phyloP scores from a whole-genome alignment of 768 basidiomycete species.

The Tylopilus intermedius region DNA sequence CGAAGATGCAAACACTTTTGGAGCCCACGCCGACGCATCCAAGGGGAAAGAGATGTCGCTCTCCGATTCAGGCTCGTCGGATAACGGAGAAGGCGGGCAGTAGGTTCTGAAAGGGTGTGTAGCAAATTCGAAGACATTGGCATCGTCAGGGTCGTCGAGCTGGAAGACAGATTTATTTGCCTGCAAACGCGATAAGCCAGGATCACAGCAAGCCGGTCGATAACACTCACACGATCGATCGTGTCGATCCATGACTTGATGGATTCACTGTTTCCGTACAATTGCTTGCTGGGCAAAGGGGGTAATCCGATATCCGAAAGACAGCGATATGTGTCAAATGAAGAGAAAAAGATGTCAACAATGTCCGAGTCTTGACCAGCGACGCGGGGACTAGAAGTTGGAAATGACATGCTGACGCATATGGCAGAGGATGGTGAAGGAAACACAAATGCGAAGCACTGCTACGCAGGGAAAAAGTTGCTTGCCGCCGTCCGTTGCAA shows the following conservation, averaged over 20 bases:
- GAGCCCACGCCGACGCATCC: conserved; percentile 18
- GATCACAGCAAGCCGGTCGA: not conserved
- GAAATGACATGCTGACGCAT: conserved; percentile 19
- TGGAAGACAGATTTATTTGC: conserved; percentile 7
- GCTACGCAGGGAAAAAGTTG: conserved; percentile 18
- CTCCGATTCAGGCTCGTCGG: conserved; percentile 21
- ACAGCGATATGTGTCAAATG: conserved; percentile 2
- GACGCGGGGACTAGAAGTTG: conserved; percentile 17
- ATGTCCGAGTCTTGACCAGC: conserved; percentile 27
- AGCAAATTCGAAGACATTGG: conserved; percentile 12
- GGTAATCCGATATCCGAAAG: conserved; percentile 6
- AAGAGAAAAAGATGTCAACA: conserved; percentile 13
- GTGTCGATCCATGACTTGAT: conserved; percentile 27
- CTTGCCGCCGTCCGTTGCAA: not conserved
- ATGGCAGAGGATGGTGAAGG: conserved; percentile 6
- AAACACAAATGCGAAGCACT: conserved; percentile 24
- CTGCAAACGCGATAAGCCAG: conserved; percentile 11
- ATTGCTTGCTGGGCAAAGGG: conserved; percentile 10
- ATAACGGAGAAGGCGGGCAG: conserved; percentile 17
- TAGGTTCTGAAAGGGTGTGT: conserved; percentile 16
- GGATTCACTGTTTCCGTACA: conserved; percentile 23
- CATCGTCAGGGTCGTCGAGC: not conserved
- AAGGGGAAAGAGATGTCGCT: conserved; percentile 16
- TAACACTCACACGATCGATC: conserved; percentile 21
- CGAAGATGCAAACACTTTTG: conserved; percentile 10